phyloP scores from a whole-genome alignment of 352 stramenopile species.

The Phytophthora pisi region DNA sequence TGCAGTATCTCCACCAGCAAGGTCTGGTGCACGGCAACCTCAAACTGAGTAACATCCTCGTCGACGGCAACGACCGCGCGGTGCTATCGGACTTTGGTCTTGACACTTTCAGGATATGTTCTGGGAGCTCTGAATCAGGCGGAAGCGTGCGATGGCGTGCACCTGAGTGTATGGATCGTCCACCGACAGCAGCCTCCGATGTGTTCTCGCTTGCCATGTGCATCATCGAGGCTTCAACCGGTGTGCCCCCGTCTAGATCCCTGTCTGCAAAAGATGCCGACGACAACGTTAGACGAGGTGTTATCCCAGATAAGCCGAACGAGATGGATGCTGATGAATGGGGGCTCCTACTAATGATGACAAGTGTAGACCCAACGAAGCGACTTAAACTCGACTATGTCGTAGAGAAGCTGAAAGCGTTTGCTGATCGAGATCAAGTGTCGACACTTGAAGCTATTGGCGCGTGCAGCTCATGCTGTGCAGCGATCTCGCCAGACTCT shows the following conservation, averaged over 20 bases:
- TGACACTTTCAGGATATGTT: conserved; percentile 4
- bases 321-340: background rate
- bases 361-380: background rate
- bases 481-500: background rate
- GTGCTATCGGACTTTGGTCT: conserved; percentile 36
- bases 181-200: conserved; percentile 27
- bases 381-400: background rate
- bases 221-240: conserved; percentile 31
- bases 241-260: background rate
- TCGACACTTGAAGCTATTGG: background rate
- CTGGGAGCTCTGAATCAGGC: background rate
- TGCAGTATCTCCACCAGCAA: conserved; percentile 28
- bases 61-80: conserved; percentile 10
- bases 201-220: conserved; percentile 39
- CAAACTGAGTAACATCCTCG: conserved; percentile 40
- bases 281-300: background rate
- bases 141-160: conserved; percentile 13
- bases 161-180: background rate
- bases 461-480: background rate
- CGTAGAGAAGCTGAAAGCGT: background rate
- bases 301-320: background rate
- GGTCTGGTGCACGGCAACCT: conserved; percentile 35
- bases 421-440: background rate
- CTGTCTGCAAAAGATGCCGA: background rate
- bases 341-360: background rate